Conservation (phyloP, 192 early-diverging fungal species). For the Chytriomyces sp. region DNA sequence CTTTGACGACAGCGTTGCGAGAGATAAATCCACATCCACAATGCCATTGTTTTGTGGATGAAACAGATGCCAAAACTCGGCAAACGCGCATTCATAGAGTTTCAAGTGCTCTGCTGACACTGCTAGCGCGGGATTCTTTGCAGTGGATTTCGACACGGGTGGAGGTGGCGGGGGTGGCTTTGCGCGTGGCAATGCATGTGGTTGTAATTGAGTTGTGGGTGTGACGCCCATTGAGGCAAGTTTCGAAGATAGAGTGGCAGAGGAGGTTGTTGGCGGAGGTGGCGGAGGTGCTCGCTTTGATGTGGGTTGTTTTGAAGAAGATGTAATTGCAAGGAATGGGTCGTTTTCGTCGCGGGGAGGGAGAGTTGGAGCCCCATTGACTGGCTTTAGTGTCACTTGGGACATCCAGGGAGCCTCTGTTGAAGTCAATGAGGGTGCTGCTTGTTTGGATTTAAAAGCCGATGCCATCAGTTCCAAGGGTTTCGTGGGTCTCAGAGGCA, state of each 20-base stretch:
- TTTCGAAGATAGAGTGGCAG: not conserved
- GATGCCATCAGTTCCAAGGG: slow-evolving; percentile 9
- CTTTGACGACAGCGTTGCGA: not conserved
- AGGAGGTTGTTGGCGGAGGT: not conserved
- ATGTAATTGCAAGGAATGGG: not conserved
- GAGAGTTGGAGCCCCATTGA: slow-evolving; percentile 3
- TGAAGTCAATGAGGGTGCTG: not conserved
- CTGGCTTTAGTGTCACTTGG: slow-evolving; percentile 1
- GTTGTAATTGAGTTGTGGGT: not conserved
- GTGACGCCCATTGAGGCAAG: slow-evolving; percentile 5
- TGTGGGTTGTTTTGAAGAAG: not conserved
- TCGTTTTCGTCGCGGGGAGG: slow-evolving; percentile 10
- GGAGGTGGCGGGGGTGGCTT: slow-evolving; percentile 13
- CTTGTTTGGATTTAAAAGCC: slow-evolving; percentile 1
- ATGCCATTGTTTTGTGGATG: not conserved
- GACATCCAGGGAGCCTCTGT: slow-evolving; percentile 11
- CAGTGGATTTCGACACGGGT: not conserved
- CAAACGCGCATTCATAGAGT: slow-evolving; percentile 20
- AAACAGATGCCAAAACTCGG: slow-evolving; percentile 13
- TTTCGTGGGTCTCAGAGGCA: not conserved
- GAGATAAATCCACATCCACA: not conserved
- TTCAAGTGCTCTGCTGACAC: slow-evolving; percentile 18
- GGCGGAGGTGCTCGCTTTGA: slow-evolving; percentile 27
- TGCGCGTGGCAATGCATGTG: not conserved
- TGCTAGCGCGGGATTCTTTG: not conserved